Base-by-base conservation (phyloP, 805 yeast species). In the Kazachstania africana region DNA sequence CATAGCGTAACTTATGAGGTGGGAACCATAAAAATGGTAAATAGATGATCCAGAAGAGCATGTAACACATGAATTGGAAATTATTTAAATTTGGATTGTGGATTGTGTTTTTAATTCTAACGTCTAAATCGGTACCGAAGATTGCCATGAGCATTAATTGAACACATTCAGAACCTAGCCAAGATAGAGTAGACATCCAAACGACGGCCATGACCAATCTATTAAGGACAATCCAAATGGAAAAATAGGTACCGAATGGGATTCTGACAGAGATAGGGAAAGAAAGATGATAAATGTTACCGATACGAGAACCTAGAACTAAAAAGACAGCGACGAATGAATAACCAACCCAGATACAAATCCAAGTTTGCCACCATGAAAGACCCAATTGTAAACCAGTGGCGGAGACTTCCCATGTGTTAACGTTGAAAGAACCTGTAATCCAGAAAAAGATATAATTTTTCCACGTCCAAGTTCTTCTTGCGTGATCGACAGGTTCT, bases 281-380 rank as follows among this genome's bases (percentile, higher is more conserved):
- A 0, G 93, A 70, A 33, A 83, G 62, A 49, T 85, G 95, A 50
- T 84, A 81, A 44, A 69, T 69, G 23, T 84, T 70, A 45, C 95
- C 96, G 28, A 82, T 72, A 43, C 94, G 66, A 15, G 93, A 81
- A 22, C 78, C 68, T 14, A 74, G 48, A 6, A 72, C 69, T 20
- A 85, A 75, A 47, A 82, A 83, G 2, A 67, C 44, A 32, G 81
- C 87, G 40, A 83, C 75, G 29, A 80, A 59, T 16, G 66, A 49
- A 55, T 85, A 85, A 4, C 95, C 95, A 12, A 83, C 42, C 91
- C 94, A 82, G 16, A 85, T 87, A 8, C 88, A 71, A 26, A 84
- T 62, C 94, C 95, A 85, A 4, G 81, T 75, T 50, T 77, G 87
- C 93, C 94, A 85, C 94, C 94, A 84, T 10, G 77, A 70, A 56